Evolutionary conservation across 805 yeast genomes (phyloP), one percentile per base, ranked within the genome.

Genomic region (Isabelozyma gotoi): DNA sequence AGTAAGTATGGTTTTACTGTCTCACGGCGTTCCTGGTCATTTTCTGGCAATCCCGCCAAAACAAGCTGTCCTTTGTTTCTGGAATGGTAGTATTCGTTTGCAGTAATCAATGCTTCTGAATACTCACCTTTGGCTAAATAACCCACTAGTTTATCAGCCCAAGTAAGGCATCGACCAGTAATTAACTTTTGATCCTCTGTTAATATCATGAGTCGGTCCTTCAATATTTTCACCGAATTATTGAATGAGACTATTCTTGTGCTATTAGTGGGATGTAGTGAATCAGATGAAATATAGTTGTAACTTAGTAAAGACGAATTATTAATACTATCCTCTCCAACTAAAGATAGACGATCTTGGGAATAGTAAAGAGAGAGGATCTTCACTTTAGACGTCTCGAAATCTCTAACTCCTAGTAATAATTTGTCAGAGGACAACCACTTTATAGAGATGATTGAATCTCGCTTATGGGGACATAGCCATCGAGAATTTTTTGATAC

Each of bases 61-160:
- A 77, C 71, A 18, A 83, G 56, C 36, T 79, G 79, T 1, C 75
- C 71, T 0, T 52, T 53, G 8, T 84, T 81, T 1, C 55, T 48
- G 39, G 68, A 57, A 21, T 53, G 50, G 48, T 78, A 88, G 55
- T 76, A 85, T 6, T 63, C 60, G 36, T 76, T 66, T 0, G 86
- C 84, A 12, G 75, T 65, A 2, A 66, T 60, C n/a, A 88, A 68
- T 0, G 95, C 91, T 2, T 60, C 65, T 5, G 76, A 59, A 42
- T 81, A 84, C 17, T 75, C 59, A 1, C 77, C 80, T 2, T 62
- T 50, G 8, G 76, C 67, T 38, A 88, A 66, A 10, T 77, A 55
- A 5, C 62, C 68, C 44, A 77, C 59, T 1, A 87, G 59, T 19
- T 72, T 67, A 50, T 85, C 91, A 0, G 84, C 88, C 96, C 90